phyloP scores from a whole-genome alignment of 1,284 basidiomycete genomes.

The Kalmanozyma brasiliensis region DNA sequence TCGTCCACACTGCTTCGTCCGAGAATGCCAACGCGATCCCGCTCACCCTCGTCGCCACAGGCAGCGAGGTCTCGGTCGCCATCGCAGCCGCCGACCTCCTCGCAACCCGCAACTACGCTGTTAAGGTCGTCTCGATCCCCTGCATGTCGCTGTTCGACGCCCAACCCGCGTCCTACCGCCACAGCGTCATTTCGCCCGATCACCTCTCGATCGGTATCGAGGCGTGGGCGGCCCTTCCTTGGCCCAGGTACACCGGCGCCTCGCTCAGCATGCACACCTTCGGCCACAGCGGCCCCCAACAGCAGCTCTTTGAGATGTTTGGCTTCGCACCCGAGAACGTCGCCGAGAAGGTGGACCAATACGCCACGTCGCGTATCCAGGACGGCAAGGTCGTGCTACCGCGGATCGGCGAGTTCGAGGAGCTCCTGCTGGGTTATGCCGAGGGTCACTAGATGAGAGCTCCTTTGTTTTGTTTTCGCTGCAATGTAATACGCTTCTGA shows the following conservation, averaged over 20 bases:
- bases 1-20: constrained; percentile 77
- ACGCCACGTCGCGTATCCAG: neutral
- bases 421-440: constrained; percentile 14
- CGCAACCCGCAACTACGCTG: constrained; percentile 74
- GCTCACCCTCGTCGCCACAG: constrained; percentile 85
- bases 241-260: constrained; percentile 58
- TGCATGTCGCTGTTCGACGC: constrained; percentile 88
- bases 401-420: constrained; percentile 15
- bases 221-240: constrained; percentile 72
- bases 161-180: constrained; percentile 81
- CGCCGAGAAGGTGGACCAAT: constrained; percentile 79
- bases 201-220: constrained; percentile 88
- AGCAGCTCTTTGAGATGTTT: constrained; percentile 77
- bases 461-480: neutral
- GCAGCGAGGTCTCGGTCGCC: constrained; percentile 86
- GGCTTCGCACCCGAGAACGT: constrained; percentile 73
- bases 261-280: constrained; percentile 41
- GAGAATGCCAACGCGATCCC: constrained; percentile 72
- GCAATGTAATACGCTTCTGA: constrained; percentile 8
- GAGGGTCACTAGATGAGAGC: constrained; percentile 11
- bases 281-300: constrained; percentile 87
- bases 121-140: constrained; percentile 84
- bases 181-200: constrained; percentile 84
- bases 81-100: constrained; percentile 81
- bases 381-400: constrained; percentile 4